Evolutionary conservation across 73 alveolate genomes (phyloP).

Genomic region (Paraurostyla sp.): DNA sequence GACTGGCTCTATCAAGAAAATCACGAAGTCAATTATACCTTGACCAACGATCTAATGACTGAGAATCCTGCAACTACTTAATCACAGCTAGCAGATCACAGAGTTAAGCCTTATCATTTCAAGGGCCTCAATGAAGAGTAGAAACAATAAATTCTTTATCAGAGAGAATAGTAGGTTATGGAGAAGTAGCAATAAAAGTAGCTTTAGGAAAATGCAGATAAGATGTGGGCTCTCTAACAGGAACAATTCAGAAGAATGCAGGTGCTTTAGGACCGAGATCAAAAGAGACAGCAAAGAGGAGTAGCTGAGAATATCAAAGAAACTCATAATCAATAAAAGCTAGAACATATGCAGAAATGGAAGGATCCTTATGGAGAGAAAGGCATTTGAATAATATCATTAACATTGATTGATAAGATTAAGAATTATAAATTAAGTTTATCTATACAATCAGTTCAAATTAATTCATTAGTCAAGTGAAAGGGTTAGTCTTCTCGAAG

Average conservation of each 20-base stretch:
- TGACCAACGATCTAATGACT: conserved; percentile 66
- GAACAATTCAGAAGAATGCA: conserved; percentile 68
- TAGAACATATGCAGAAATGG: conserved; percentile 68
- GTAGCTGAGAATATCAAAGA: conserved; percentile 56
- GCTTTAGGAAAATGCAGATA: conserved; percentile 78
- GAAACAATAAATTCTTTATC: conserved; percentile 71
- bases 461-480: too few relatives aligned
- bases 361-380: conserved; percentile 76
- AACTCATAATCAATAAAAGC: conserved; percentile 55
- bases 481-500: too few relatives aligned
- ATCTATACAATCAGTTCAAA: too few relatives aligned
- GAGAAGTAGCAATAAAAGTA: conserved; percentile 68
- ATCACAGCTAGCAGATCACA: conserved; percentile 83
- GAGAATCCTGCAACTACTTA: conserved; percentile 83
- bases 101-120: conserved; percentile 93
- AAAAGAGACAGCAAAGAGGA: conserved; percentile 56
- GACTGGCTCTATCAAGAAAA: conserved; percentile 66
- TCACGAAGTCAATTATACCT: conserved; percentile 64
- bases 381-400: not conserved
- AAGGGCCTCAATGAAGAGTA: conserved; percentile 85
- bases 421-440: too few relatives aligned
- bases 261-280: conserved; percentile 47
- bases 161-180: conserved; percentile 73
- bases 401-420: too few relatives aligned
- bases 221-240: conserved; percentile 75